Evolutionary conservation across 352 stramenopile genomes (phyloP).

Genomic region (Pythium apleroticum): DNA sequence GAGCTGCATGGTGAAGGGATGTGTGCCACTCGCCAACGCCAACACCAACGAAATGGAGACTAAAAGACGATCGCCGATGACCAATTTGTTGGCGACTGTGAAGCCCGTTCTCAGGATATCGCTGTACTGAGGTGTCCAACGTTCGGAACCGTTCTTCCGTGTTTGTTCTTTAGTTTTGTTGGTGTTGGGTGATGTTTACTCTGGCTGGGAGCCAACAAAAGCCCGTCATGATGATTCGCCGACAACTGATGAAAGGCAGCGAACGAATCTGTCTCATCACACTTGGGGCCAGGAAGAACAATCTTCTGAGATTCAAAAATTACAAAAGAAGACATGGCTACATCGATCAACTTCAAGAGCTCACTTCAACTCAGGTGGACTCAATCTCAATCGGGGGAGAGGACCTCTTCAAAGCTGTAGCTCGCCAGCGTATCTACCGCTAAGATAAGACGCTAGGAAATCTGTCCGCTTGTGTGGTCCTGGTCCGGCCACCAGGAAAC

Average conservation of each 20-base stretch:
- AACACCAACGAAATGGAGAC: background rate
- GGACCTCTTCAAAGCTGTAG: too few species aligned
- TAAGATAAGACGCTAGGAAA: too few species aligned
- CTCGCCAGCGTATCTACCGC: too few species aligned
- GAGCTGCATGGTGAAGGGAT: background rate
- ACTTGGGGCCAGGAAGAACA: too few species aligned
- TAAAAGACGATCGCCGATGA: background rate
- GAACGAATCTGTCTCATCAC: background rate
- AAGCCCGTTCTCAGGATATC: background rate
- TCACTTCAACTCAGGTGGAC: too few species aligned
- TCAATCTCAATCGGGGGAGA: too few species aligned
- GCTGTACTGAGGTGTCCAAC: background rate
- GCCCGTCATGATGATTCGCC: background rate
- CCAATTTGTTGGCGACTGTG: background rate
- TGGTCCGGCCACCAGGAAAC: too few species aligned
- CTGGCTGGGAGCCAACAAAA: background rate
- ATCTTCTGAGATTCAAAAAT: background rate
- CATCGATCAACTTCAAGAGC: background rate
- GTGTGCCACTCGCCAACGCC: background rate
- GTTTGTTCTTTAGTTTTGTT: background rate
- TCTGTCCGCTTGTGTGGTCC: too few species aligned
- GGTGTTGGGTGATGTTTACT: background rate
- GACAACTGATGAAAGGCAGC: background rate
- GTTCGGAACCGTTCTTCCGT: background rate
- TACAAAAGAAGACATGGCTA: background rate